These are phyloP conservation scores for Saccharomycopsis synnaedendra DNA, from an alignment of 805 yeast genomes.

Conservation along the genomic window DNA sequence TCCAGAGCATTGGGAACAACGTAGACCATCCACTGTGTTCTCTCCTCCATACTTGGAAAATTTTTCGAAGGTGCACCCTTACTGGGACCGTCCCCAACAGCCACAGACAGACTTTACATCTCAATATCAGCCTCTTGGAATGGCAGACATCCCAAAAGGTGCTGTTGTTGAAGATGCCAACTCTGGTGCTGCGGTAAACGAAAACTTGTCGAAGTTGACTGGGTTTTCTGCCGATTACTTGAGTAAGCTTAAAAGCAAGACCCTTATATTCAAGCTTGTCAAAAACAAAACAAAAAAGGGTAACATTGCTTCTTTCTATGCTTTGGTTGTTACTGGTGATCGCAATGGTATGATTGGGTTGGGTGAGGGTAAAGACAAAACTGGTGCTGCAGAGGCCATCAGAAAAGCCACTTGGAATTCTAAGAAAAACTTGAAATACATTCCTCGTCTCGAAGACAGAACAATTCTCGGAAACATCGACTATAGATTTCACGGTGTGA, in stretches of 20 bases:
- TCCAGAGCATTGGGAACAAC: constrained; percentile 45
- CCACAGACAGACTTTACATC: constrained; percentile 32
- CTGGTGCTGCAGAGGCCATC: constrained; percentile 62
- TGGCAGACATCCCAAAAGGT: constrained; percentile 41
- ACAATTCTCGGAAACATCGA: constrained; percentile 81
- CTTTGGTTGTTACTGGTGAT: constrained; percentile 86
- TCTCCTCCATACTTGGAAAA: constrained; percentile 68
- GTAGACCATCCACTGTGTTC: constrained; percentile 38
- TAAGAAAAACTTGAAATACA: constrained; percentile 65
- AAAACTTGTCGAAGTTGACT: constrained; percentile 46
- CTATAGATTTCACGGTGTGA: constrained; percentile 78
- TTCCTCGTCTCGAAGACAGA: constrained; percentile 85
- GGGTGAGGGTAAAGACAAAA: constrained; percentile 88
- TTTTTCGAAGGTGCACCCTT: constrained; percentile 56
- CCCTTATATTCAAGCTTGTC: constrained; percentile 66
- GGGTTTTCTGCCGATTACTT: constrained; percentile 57
- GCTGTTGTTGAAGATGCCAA: constrained; percentile 19
- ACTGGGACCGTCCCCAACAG: constrained; percentile 60
- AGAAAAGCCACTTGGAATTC: constrained; percentile 90
- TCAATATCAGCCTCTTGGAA: constrained; percentile 49
- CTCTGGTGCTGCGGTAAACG: constrained; percentile 28
- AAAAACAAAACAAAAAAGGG: constrained; percentile 90
- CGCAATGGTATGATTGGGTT: constrained; percentile 87
- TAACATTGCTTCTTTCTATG: constrained; percentile 71
- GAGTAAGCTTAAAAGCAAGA: constrained; percentile 48